Evolutionary conservation across 1,139 yeast genomes (phyloP), one percentile per base, ranked within the genome.

Genomic region (Pichia sp.): DNA sequence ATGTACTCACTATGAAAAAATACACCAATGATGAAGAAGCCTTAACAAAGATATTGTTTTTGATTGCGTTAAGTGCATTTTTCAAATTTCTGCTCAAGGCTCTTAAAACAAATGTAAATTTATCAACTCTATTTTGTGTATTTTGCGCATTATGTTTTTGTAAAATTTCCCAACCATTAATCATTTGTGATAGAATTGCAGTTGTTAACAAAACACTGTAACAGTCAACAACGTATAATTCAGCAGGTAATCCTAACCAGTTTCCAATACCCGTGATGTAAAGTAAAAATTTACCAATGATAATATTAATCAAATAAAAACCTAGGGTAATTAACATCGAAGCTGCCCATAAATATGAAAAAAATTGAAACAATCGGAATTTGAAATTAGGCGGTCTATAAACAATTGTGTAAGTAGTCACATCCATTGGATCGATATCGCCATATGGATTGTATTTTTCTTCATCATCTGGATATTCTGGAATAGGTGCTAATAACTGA

Each of bases 321-420:
- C 63, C 55, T 28, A 73, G 52, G 5, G 77, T 67, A 28, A 83
- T 62, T 1, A 78, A 43, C 1, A 80, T 73, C 0, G 95, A 80
- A 60, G 81, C 82, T 2, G 76, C 57, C 95, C 97, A 89, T 29
- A 89, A 68, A 61, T 76, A 65, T 1, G 69, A 60, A 38, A 89
- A 68, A 41, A 92, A 65, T 0, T 63, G 65, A 35, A 74, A 68
- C 40, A 89, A 72, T 44, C 96, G 71, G 12, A 61, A 40, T 43
- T 78, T 73, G 62, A 92, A 87, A 48, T 73, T 56, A 2, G 96
- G 96, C 3, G 98, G 98, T 43, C 89, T 71, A 64, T 90, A 92
- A 2, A 90, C 97, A 30, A 90, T 76, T 1, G 78, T 70, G 60
- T 90, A 87, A 1, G 77, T 71, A 48, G 79, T 78, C 38, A 80